phyloP scores from a whole-genome alignment of 129 eudicot species.

The Deinandra increscens region DNA sequence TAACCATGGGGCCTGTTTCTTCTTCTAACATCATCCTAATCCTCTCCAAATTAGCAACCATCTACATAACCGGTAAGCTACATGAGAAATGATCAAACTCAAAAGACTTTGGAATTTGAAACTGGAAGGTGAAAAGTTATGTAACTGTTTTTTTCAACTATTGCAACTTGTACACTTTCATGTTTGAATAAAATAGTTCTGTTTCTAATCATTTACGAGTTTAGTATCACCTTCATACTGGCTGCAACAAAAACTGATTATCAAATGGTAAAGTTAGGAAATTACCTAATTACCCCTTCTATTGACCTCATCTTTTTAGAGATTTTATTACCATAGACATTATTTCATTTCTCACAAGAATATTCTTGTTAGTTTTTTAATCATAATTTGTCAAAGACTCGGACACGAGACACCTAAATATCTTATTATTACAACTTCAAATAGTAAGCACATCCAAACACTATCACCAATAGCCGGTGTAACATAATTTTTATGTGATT shows the following conservation, averaged over 20 bases:
- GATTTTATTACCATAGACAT: not conserved
- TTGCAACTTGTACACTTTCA: not conserved
- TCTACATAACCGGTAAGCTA: slow-evolving; percentile 37
- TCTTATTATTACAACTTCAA: not conserved
- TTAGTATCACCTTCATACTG: not conserved
- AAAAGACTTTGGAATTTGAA: not conserved
- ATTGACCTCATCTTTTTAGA: not conserved
- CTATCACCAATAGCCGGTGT: not conserved
- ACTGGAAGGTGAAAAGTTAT: slow-evolving; percentile 6
- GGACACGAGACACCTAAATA: not conserved
- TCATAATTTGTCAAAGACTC: not conserved
- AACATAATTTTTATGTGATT: not conserved
- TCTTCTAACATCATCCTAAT: slow-evolving; percentile 51
- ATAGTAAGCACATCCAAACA: not conserved
- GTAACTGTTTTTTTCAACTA: not conserved
- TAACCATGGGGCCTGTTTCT: slow-evolving; percentile 60
- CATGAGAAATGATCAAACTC: slow-evolving; percentile 16
- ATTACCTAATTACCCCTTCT: not conserved
- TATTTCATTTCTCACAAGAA: not conserved
- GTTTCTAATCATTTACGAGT: not conserved
- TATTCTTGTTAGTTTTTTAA: not conserved
- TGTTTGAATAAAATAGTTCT: not conserved
- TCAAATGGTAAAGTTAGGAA: not conserved
- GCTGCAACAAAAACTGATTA: not conserved
- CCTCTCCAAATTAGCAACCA: slow-evolving; percentile 70